phyloP scores from a whole-genome alignment of 805 yeast species.

The Metschnikowia rubicola region DNA sequence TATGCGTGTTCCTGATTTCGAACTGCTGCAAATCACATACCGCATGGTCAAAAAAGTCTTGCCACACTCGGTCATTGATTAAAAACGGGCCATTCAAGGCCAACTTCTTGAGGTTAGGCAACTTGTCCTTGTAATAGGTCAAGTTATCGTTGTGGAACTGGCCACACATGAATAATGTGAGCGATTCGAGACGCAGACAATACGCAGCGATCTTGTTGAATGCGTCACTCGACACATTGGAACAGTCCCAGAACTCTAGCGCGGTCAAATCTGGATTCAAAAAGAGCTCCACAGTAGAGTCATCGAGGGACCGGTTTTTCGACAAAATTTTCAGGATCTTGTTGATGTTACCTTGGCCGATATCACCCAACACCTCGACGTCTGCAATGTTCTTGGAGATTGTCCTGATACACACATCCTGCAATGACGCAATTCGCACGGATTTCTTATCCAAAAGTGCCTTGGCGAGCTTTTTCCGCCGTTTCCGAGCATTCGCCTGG shows the following conservation, averaged over 20 bases:
- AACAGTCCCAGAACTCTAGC: slow-evolving; percentile 90
- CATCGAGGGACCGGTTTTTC: slow-evolving; percentile 75
- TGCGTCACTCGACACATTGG: slow-evolving; percentile 64
- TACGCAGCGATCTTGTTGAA: slow-evolving; percentile 67
- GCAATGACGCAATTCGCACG: slow-evolving; percentile 64
- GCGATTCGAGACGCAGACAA: slow-evolving; percentile 66
- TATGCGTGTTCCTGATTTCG: slow-evolving; percentile 75
- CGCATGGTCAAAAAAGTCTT: slow-evolving; percentile 57
- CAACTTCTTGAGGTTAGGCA: slow-evolving; percentile 51
- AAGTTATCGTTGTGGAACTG: slow-evolving; percentile 78
- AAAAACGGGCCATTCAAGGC: slow-evolving; percentile 88
- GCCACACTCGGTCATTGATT: slow-evolving; percentile 76
- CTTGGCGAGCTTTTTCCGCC: slow-evolving; percentile 75
- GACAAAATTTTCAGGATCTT: slow-evolving; percentile 75
- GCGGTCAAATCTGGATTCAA: slow-evolving; percentile 53
- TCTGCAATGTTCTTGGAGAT: slow-evolving; percentile 66
- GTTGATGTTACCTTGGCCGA: slow-evolving; percentile 68
- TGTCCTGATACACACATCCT: slow-evolving; percentile 72
- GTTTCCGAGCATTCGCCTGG: slow-evolving; percentile 64
- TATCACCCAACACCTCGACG: slow-evolving; percentile 82
- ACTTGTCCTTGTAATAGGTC: slow-evolving; percentile 55
- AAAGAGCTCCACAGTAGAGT: slow-evolving; percentile 70
- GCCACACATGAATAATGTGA: slow-evolving; percentile 89
- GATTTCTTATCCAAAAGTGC: slow-evolving; percentile 75
- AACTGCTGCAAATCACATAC: slow-evolving; percentile 56